Base-by-base conservation (phyloP, 2,329 filamentous ascomycete genomes). In the Ceratocystis albifundus region DNA sequence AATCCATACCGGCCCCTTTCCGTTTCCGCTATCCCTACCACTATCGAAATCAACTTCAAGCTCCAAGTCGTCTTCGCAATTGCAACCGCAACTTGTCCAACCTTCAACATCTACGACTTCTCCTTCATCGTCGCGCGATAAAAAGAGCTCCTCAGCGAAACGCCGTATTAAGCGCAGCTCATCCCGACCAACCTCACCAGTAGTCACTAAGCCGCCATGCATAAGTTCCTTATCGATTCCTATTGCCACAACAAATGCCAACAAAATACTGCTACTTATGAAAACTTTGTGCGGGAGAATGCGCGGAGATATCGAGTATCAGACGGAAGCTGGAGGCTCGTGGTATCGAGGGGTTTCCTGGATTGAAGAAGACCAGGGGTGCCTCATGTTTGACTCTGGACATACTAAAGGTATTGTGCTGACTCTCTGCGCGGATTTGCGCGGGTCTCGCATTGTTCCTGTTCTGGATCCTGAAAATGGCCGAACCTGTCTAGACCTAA, bases 301-400 rank as follows among this genome's bases (percentile, higher is more conserved):
- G 89, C 86, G 85, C 71, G 89, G 89, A 66, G 85, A 87, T 70
- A 80, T 91, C 36, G 86, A 89, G 69, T 93, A 89, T 72, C 84
- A 88, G 71, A 79, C 80, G 55, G 83, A 84, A 46, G 78, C 80
- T 15, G 77, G 78, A 28, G 84, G 81, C 17, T 78, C 81, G 0
- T 94, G 89, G 89, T 80, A 82, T 67, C 75, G 80, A 44, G 88
- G 88, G n/a, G 83, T 87, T 69, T 88, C 87, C 72, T 90, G 86
- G 72, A 89, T 94, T 69, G 87, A 92, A 69, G 87, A 90, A 67
- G 86, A 89, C 61, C 84, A 82, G 67, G 89, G 88, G 1, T 86
- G 84, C 70, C 76, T 94, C 69, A 85, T 92, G 77, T 88, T 88
- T 71, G 87, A 91, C 73, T 82, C 86, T 2, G 83, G 80, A 30